A percentile compares a stretch with the other conserved stretches of the same genome.
Evolutionary conservation across 208 protist species (phyloP).

Genomic region (Ichthyophonus hoferi): DNA sequence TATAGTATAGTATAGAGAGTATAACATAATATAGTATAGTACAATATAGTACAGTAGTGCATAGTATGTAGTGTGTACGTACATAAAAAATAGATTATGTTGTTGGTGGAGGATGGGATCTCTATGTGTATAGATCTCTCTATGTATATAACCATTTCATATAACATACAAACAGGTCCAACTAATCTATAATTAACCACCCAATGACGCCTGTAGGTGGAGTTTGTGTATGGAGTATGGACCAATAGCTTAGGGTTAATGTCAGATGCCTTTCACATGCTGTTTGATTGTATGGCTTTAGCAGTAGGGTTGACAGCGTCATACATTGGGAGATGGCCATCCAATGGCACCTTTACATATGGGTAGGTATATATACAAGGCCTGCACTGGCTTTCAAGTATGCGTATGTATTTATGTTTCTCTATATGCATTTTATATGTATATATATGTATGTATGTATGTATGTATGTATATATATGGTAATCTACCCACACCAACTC

Average conservation of each 20-base stretch:
- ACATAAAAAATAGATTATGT: no score
- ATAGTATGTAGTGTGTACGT: no score
- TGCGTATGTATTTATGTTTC: not conserved
- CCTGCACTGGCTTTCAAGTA: not conserved
- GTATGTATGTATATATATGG: not conserved
- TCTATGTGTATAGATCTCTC: no score
- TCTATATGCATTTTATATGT: not conserved
- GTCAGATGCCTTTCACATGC: slow-evolving; percentile 93
- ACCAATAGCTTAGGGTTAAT: slow-evolving; percentile 80
- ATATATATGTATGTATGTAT: not conserved
- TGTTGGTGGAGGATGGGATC: no score
- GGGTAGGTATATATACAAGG: slow-evolving; percentile 63
- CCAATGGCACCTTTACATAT: slow-evolving; percentile 62
- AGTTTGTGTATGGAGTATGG: slow-evolving; percentile 70
- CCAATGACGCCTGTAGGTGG: not conserved
- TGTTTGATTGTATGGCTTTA: slow-evolving; percentile 87
- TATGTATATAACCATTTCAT: no score
- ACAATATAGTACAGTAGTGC: no score
- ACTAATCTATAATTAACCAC: no score
- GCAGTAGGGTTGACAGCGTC: slow-evolving; percentile 81
- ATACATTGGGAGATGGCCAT: slow-evolving; percentile 76
- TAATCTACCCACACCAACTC: not conserved
- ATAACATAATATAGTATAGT: no score
- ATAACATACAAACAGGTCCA: no score
- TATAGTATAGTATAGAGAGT: no score